phyloP scores from a whole-genome alignment of 148 eudicot genomes.

The Persicaria maculosa region DNA sequence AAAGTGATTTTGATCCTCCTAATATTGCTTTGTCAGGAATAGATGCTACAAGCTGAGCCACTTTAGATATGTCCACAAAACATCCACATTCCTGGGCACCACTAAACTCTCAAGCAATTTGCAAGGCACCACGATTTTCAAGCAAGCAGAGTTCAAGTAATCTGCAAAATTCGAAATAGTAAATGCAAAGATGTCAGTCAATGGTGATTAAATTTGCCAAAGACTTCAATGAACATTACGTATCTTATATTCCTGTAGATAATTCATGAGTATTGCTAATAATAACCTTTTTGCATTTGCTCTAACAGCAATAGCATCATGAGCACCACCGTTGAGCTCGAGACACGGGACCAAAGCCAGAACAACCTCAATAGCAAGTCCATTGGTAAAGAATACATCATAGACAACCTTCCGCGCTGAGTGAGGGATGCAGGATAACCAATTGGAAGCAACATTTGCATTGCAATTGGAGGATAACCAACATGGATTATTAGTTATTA shows the following conservation, averaged over 20 bases:
- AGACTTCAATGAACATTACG: background rate
- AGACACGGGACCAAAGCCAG: slow-evolving; percentile 68
- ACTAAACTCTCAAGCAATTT: slow-evolving; percentile 52
- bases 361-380: slow-evolving; percentile 55
- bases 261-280: background rate
- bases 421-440: slow-evolving; percentile 75
- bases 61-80: slow-evolving; percentile 12
- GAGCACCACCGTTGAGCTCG: slow-evolving; percentile 26
- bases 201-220: background rate
- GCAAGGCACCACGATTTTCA: slow-evolving; percentile 57
- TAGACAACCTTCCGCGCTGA: slow-evolving; percentile 67
- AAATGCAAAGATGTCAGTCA: background rate
- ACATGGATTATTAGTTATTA: no score
- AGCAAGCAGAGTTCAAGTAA: slow-evolving; percentile 63
- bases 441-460: slow-evolving; percentile 82
- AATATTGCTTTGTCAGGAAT: no score
- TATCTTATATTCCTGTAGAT: background rate
- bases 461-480: background rate
- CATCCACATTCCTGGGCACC: slow-evolving; percentile 28
- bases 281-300: slow-evolving; percentile 78
- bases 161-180: slow-evolving; percentile 32
- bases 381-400: slow-evolving; percentile 69
- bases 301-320: slow-evolving; percentile 38
- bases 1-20: no score
- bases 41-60: no score